Base-by-base conservation (phyloP, 202 grass and related monocot species). In the Zizania palustris region DNA sequence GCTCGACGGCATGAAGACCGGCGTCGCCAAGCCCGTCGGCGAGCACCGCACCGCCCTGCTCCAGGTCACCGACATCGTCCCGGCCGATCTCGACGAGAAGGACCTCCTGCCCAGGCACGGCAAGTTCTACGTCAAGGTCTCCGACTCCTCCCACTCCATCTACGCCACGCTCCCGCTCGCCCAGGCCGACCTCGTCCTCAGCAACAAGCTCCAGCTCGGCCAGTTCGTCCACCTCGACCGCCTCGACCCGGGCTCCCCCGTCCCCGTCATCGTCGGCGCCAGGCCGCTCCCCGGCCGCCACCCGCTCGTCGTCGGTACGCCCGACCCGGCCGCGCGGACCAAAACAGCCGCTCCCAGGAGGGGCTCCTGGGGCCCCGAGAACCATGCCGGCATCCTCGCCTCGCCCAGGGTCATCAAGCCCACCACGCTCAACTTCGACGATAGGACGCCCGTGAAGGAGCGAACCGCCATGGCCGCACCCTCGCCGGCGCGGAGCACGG, bases 31-130 rank as follows among this genome's bases (percentile, higher is more conserved):
- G 58, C 91, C 89, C 11, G 37, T 85, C 0, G 90, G 91, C 7
- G 88, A 93, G 77, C 87, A 92, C 87, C 87, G 96, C 11, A 85
- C 85, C 11, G 89, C 89, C 9, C 80, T 85, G 15, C 57, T 95
- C 42, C 92, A 99, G 86, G 87, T 99, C 36, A 98, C 89, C 4
- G 91, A 98, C 85, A 98, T 98, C 74, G 80, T 98, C 57, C 96
- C 96, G 1, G 89, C 84, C 34, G 96, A 98, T 51, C 81, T 98
- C 6, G 89, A 98, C 65, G 91, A 98, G 63, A 90, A 90, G 84
- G 96, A 91, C 53, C 87, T 95, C 3, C 92, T 76, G 62, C 96
- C 96, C 2, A 87, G 75, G 71, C 96, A 94, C 57, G 91, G 89
- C 42, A 13, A 55, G 45, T 92, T 98, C 83, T 95, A 95, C 78